Conservation (phyloP, 2,329 filamentous ascomycete species). For the Fusarium sp. region DNA sequence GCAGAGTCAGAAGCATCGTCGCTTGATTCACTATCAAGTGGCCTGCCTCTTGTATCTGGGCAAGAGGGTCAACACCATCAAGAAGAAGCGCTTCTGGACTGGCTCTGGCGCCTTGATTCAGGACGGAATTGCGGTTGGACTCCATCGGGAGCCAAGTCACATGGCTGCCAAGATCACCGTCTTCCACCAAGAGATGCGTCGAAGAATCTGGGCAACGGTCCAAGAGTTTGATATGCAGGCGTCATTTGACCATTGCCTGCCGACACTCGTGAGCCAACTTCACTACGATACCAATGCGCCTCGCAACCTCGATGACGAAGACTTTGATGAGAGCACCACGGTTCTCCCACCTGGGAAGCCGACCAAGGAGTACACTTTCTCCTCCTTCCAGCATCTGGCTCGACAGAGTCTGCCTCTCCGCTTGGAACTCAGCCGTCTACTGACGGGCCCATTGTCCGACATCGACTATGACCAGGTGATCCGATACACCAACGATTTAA, state of each 20-base stretch:
- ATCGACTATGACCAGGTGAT: conserved; percentile 72
- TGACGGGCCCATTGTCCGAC: conserved; percentile 64
- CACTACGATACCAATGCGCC: conserved; percentile 66
- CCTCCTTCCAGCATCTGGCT: conserved; percentile 68
- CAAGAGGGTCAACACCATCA: conserved; percentile 70
- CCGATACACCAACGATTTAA: conserved; percentile 69
- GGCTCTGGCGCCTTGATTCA: conserved; percentile 65
- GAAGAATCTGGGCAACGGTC: conserved; percentile 70
- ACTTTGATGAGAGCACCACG: conserved; percentile 64
- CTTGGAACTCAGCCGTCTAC: conserved; percentile 65
- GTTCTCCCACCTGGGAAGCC: conserved; percentile 63
- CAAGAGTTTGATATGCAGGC: conserved; percentile 72
- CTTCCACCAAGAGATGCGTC: conserved; percentile 71
- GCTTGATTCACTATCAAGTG: conserved; percentile 70
- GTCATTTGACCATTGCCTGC: conserved; percentile 69
- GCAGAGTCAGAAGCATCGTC: conserved; percentile 71
- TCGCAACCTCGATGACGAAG: conserved; percentile 67
- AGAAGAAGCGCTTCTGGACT: conserved; percentile 74
- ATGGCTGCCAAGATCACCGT: conserved; percentile 65
- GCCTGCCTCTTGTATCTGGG: conserved; percentile 69
- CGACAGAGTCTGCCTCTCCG: conserved; percentile 66
- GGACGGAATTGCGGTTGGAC: conserved; percentile 67
- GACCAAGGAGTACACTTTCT: conserved; percentile 65
- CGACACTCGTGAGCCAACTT: conserved; percentile 66
- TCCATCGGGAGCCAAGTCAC: conserved; percentile 68